Evolutionary conservation across 1,284 basidiomycete genomes (phyloP).

Genomic region (Ceratobasidium sp.): DNA sequence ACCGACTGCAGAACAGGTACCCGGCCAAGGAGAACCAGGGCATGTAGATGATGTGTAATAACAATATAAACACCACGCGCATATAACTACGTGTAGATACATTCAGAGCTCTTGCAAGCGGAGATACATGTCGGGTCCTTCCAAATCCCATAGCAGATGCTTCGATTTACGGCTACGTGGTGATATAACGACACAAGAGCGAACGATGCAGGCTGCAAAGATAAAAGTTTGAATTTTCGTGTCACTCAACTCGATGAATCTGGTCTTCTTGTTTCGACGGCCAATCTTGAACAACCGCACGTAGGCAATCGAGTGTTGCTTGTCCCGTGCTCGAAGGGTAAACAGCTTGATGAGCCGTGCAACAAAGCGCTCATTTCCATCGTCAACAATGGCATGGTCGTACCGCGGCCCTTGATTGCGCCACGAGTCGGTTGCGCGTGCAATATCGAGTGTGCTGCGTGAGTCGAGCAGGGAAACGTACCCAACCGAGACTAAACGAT

Average conservation of each 20-base stretch:
- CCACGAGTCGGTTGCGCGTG: background rate
- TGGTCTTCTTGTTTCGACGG: background rate
- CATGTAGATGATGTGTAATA: no score
- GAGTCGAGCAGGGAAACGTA: constrained; percentile 4
- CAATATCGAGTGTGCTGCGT: background rate
- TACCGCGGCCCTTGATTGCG: background rate
- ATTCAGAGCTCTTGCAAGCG: background rate
- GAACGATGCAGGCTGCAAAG: constrained; percentile 1
- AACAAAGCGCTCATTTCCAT: background rate
- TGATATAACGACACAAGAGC: constrained; percentile 16
- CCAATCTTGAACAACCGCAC: background rate
- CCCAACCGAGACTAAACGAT: background rate
- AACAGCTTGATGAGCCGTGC: background rate
- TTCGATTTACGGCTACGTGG: background rate
- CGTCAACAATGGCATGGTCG: background rate
- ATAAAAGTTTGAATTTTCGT: background rate
- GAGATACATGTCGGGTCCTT: constrained; percentile 20
- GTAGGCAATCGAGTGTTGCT: background rate
- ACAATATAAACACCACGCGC: no score
- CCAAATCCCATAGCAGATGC: constrained; percentile 18
- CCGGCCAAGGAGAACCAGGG: no score
- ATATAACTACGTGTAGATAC: background rate
- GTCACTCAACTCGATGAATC: constrained; percentile 7
- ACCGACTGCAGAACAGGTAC: no score
- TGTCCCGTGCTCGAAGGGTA: background rate